These are phyloP conservation scores for Bretziella fagacearum DNA, from an alignment of 2,329 filamentous ascomycete genomes.

Conservation along the genomic window DNA sequence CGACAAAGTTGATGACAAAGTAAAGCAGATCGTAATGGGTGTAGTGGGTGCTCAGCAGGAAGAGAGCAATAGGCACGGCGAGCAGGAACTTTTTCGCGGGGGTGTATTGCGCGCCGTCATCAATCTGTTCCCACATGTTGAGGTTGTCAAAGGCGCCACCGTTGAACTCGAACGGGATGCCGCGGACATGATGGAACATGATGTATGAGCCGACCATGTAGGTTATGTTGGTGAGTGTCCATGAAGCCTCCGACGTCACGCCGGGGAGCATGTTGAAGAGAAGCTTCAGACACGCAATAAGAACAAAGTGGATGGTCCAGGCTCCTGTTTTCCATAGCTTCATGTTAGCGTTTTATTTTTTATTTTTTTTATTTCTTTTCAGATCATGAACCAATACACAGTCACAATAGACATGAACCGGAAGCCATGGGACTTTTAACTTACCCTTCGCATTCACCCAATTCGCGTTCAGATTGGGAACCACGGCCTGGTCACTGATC, in stretches of 20 bases:
- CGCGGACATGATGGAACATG: conserved; percentile 98
- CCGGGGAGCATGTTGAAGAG: conserved; percentile 93
- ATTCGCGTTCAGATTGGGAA: conserved; percentile 92
- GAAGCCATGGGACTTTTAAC: too few species aligned
- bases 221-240: conserved; percentile 95
- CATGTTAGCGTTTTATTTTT: too few species aligned
- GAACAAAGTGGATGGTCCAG: conserved; percentile 91
- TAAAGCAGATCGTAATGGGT: conserved; percentile 95
- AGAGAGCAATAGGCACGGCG: conserved; percentile 82
- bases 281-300: conserved; percentile 85
- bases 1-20: conserved; percentile 93
- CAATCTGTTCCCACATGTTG: conserved; percentile 99
- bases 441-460: conserved; percentile 98
- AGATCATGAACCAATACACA: conserved; percentile 7
- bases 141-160: conserved; percentile 96
- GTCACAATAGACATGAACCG: conserved; percentile 3
- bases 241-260: conserved; percentile 93
- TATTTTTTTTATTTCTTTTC: not conserved
- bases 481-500: conserved; percentile 84
- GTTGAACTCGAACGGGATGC: conserved; percentile 97
- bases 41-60: conserved; percentile 94
- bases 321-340: conserved; percentile 71
- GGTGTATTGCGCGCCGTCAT: conserved; percentile 96
- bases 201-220: conserved; percentile 99
- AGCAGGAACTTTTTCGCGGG: conserved; percentile 97